Conservation (phyloP, 306 rosid species). For the Malus asiatica region DNA sequence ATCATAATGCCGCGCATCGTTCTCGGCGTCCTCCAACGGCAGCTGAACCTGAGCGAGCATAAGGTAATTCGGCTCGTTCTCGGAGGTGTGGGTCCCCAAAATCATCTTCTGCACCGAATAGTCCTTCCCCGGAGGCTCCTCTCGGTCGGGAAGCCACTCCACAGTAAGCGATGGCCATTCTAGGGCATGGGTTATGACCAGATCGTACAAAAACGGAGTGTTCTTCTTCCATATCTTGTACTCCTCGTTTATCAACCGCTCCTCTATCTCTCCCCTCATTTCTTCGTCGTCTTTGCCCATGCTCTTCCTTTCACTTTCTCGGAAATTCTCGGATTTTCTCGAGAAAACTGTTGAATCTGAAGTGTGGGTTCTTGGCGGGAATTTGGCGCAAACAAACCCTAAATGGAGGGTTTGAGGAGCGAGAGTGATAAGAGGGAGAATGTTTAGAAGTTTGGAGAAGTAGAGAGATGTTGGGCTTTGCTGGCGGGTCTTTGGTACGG, state of each 20-base stretch:
- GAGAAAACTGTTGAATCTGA: neutral
- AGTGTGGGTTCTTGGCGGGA: slow-evolving; percentile 1
- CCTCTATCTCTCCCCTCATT: slow-evolving; percentile 96
- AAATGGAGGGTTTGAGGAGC: neutral
- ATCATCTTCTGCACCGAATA: slow-evolving; percentile 88
- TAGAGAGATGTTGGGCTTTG: neutral
- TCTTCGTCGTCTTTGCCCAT: slow-evolving; percentile 97
- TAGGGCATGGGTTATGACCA: slow-evolving; percentile 89
- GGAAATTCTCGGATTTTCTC: neutral
- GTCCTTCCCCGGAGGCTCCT: slow-evolving; percentile 93
- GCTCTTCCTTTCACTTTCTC: slow-evolving; percentile 6
- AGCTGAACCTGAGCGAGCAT: slow-evolving; percentile 98
- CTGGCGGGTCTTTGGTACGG: neutral
- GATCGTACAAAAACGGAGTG: slow-evolving; percentile 90
- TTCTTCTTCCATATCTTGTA: slow-evolving; percentile 99
- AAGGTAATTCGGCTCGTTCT: slow-evolving; percentile 91
- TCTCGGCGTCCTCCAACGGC: slow-evolving; percentile 88
- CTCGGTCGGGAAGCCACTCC: slow-evolving; percentile 89
- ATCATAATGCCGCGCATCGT: slow-evolving; percentile 87
- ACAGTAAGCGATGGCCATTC: slow-evolving; percentile 99
- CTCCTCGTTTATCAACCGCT: slow-evolving; percentile 88
- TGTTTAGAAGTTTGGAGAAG: neutral
- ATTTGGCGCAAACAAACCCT: neutral
- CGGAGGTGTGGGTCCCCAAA: slow-evolving; percentile 90
- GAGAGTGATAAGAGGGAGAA: neutral